Percentiles rank a stretch among this genome's conserved stretches.
These are phyloP conservation scores for Xylariaceae sp. DNA, from an alignment of 2,329 filamentous ascomycete genomes.

Conservation along the genomic window DNA sequence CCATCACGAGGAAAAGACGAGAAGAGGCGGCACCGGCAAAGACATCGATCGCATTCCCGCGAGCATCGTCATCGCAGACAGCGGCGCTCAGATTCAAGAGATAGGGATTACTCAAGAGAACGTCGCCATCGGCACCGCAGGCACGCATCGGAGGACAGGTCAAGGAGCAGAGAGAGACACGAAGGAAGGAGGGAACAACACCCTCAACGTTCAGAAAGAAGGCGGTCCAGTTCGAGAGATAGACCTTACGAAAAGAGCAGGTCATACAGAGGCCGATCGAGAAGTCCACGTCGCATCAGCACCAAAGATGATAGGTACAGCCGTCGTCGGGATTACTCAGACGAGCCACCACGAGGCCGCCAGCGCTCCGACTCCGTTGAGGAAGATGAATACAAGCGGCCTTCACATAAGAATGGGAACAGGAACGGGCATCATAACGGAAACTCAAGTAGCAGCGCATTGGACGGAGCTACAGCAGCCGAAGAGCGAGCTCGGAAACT, in stretches of 20 bases:
- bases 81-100: constrained; percentile 32
- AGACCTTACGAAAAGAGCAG: constrained; percentile 13
- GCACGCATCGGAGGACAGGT: constrained; percentile 39
- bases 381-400: constrained; percentile 18
- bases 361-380: constrained; percentile 19
- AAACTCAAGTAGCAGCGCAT: constrained; percentile 10
- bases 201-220: constrained; percentile 15
- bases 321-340: constrained; percentile 26
- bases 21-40: constrained; percentile 35
- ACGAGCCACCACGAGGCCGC: constrained; percentile 17
- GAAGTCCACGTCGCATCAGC: constrained; percentile 24
- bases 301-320: constrained; percentile 27
- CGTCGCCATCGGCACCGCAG: constrained; percentile 38
- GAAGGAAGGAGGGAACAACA: constrained; percentile 23
- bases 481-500: constrained; percentile 63
- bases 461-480: constrained; percentile 12
- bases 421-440: constrained; percentile 16
- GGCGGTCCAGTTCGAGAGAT: constrained; percentile 15
- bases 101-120: constrained; percentile 35
- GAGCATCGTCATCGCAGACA: constrained; percentile 37
- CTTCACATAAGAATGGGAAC: constrained; percentile 13
- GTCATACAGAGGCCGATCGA: constrained; percentile 26
- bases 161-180: constrained; percentile 33
- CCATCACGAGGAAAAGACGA: constrained; percentile 37
- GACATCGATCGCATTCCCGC: constrained; percentile 29